phyloP scores from a whole-genome alignment of 495 filamentous ascomycete species.

The Xylaria palmicola region DNA sequence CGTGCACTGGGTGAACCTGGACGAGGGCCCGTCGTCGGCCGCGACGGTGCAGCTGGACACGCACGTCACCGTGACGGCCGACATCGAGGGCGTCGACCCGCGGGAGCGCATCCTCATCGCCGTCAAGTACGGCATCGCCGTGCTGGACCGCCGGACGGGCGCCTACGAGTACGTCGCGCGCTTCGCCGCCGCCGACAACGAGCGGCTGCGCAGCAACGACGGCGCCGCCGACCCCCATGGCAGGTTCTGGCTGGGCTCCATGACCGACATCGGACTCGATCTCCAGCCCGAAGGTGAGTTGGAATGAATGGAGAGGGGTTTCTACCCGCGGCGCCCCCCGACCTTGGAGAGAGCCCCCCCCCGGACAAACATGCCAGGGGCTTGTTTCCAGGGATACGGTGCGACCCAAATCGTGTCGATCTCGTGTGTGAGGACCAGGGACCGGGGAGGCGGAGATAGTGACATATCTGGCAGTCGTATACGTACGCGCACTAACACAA shows the following conservation, averaged over 20 bases:
- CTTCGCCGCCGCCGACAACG: conserved; percentile 46
- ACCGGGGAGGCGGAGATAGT: not conserved
- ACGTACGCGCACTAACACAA: not conserved
- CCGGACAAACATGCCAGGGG: not conserved
- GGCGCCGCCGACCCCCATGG: conserved; percentile 78
- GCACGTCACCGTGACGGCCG: conserved; percentile 76
- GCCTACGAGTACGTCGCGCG: conserved; percentile 43
- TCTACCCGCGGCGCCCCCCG: too few species aligned
- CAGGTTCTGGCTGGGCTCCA: conserved; percentile 84
- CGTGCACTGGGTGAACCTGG: conserved; percentile 72
- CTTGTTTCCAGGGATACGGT: not conserved
- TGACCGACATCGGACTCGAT: conserved; percentile 69
- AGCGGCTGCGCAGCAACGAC: conserved; percentile 68
- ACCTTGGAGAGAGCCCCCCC: too few species aligned
- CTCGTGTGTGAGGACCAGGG: not conserved
- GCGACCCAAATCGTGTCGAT: not conserved
- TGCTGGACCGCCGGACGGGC: conserved; percentile 63
- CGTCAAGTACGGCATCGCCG: conserved; percentile 77
- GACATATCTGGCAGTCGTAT: not conserved
- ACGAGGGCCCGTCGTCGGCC: conserved; percentile 55
- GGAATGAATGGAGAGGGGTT: too few species aligned
- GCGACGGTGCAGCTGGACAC: conserved; percentile 61
- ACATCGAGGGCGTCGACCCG: conserved; percentile 69
- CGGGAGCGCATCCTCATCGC: conserved; percentile 68
- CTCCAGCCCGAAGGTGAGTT: conserved; percentile 50